Base-by-base conservation (phyloP, 2,329 filamentous ascomycete species). In the Curvularia eragrostidis region DNA sequence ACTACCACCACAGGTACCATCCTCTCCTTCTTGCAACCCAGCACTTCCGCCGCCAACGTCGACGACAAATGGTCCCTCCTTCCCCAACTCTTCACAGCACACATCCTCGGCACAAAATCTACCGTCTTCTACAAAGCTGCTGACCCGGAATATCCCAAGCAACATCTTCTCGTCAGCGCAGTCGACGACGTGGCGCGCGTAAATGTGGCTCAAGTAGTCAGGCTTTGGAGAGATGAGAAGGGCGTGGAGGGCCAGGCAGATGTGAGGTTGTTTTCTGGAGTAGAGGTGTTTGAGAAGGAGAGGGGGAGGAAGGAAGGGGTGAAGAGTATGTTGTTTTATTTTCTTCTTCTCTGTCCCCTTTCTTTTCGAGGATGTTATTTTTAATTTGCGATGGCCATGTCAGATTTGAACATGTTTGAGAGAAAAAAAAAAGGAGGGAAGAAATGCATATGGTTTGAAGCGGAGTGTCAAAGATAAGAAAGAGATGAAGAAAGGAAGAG, bases 151-250 rank as follows among this genome's bases (percentile, higher is more conserved):
- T 67, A 67, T 38, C 41, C 51, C 23, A 68, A 67, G 41, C 67
- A 63, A 39, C 52, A 66, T 38, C 61, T 75, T 48, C n/a, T 67
- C 15, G 42, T 75, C 3, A 68, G 68, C 51, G 61, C 65, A n/a
- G 46, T 70, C 1, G 56, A 64, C 3, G 65, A 75, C 52, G 48
- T 75, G 1, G 49, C 61, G 12, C 28, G 46, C 1, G 51, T 69
- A 8, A 59, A 65, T 19, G 43, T 70, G 19, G 60, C 61, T 38
- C 54, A 53, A 3, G 54, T 72, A 12, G 39, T 56, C 9, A 65
- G 63, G 6, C 46, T 56, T 8, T 38, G 42, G 32, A 15, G 21
- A 4, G 18, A 28, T 12, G 36, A 48, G 23, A 7, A 43, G 0
- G 44, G 18, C 7, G 41, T 44, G n/a, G 19, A 18, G 6, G 43